Base-by-base conservation (phyloP, 441 rosid genomes). In the Eutrema salsugineum region DNA sequence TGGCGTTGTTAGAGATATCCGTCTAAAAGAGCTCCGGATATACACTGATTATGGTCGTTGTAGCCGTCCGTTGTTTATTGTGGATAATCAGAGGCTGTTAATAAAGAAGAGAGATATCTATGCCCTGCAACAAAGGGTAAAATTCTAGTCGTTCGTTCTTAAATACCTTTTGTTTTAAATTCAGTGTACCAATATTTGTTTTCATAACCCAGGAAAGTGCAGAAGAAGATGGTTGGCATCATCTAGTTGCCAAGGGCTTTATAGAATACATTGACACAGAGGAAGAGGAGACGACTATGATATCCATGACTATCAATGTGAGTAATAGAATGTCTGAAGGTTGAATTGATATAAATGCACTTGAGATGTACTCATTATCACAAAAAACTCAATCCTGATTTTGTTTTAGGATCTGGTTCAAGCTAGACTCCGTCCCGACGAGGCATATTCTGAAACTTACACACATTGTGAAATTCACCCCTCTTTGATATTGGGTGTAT, bases 401-500 rank as follows among this genome's bases (percentile, higher is more conserved):
- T 70, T 66, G 40, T 78, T 79, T 55, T 79, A 95, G 99, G 99
- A 95, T 87, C 91, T 95, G 81, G 86, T 91, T 38, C 96, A 91
- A 87, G 92, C 97, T 48, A 86, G 97, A 78, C 55, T 84, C 55
- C 81, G 85, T 61, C 92, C 91, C 0, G 87, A 81, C 20, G 99
- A 95, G 69, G 97, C 97, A 51, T 93, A 89, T 80, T 80, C 95
- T 42, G 94, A 81, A 48, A 89, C 91, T 61, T 95, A 95, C 73
- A 95, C 99, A 20, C 99, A 95, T 76, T 95, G 99, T 82, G 99
- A 95, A 79, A 93, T 95, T 83, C 99, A 95, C 68, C 99, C 99
- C 4, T 95, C 99, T 54, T 75, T 95, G 76, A 93, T 95, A 78
- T 77, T 95, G 75, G 99, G 99, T 35, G 98, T 93, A 50, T 95